Percentiles rank a stretch among this genome's conserved stretches.
Conservation (phyloP, 768 basidiomycete genomes). For the Holtermanniella nyarrowii region DNA sequence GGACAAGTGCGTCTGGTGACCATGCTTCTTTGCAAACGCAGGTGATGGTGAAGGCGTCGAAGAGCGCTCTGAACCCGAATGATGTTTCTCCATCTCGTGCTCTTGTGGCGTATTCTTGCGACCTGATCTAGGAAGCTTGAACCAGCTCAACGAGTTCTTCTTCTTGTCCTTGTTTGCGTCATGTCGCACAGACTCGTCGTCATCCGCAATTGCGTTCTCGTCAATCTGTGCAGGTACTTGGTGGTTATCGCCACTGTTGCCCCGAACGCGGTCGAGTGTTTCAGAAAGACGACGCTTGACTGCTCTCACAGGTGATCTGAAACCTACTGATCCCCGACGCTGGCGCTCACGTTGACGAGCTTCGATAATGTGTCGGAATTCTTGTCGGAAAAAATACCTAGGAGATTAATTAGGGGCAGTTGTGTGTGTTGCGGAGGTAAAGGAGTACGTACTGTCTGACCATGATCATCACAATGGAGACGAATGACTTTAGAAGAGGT, state of each 20-base stretch:
- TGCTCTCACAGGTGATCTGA: background rate
- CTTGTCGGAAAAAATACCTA: slow-evolving; percentile 34
- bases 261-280: background rate
- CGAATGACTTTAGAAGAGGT: slow-evolving; percentile 16
- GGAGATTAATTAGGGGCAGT: background rate
- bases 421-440: background rate
- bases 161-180: background rate
- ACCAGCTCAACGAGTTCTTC: background rate
- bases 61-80: background rate
- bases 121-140: background rate
- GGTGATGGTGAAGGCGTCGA: slow-evolving; percentile 2
- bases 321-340: background rate
- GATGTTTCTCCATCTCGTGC: background rate
- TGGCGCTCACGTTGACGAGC: slow-evolving; percentile 11
- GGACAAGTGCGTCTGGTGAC: background rate
- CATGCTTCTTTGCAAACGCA: background rate
- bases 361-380: slow-evolving; percentile 33
- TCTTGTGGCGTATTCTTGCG: slow-evolving; percentile 2
- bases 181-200: background rate
- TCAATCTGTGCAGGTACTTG: background rate
- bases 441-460: slow-evolving; percentile 22
- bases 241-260: background rate
- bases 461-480: slow-evolving; percentile 39
- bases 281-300: background rate
- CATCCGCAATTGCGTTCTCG: background rate